phyloP scores from a whole-genome alignment of 2,329 filamentous ascomycete genomes.

The Tolypocladium paradoxum region DNA sequence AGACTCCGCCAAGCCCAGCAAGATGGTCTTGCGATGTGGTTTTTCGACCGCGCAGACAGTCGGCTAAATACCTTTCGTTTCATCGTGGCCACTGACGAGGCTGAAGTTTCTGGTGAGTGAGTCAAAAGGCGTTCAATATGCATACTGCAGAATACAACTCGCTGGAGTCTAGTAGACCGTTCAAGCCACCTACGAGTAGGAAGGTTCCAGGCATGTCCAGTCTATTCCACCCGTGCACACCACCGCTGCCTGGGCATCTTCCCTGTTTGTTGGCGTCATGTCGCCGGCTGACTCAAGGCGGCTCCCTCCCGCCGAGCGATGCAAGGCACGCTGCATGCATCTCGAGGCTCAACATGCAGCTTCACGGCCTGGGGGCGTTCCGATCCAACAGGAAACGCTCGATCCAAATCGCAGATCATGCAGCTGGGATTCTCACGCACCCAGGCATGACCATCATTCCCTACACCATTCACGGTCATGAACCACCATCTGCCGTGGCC shows the following conservation, averaged over 20 bases:
- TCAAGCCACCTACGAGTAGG: no score
- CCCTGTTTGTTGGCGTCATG: neutral
- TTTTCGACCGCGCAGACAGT: neutral
- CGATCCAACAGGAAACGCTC: slow-evolving; percentile 15
- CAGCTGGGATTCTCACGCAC: slow-evolving; percentile 6
- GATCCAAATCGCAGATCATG: slow-evolving; percentile 19
- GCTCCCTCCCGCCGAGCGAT: slow-evolving; percentile 1
- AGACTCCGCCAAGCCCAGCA: no score
- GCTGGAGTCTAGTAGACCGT: no score
- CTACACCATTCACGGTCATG: slow-evolving; percentile 1
- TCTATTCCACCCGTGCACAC: neutral
- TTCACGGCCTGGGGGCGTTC: slow-evolving; percentile 4
- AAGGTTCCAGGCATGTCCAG: neutral
- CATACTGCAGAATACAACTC: no score
- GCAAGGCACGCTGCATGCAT: slow-evolving; percentile 10
- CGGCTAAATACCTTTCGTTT: neutral
- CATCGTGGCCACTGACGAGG: neutral
- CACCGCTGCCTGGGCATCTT: neutral
- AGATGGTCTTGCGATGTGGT: no score
- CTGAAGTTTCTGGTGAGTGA: neutral
- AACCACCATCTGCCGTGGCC: slow-evolving; percentile 1
- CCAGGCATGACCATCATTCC: slow-evolving; percentile 14
- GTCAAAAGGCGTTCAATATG: neutral
- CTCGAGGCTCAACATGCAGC: neutral
- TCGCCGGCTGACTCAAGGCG: neutral